Evolutionary conservation across 73 alveolate species (phyloP), one percentile per base, ranked within the genome.

Genomic region (Halteria grandinella): DNA sequence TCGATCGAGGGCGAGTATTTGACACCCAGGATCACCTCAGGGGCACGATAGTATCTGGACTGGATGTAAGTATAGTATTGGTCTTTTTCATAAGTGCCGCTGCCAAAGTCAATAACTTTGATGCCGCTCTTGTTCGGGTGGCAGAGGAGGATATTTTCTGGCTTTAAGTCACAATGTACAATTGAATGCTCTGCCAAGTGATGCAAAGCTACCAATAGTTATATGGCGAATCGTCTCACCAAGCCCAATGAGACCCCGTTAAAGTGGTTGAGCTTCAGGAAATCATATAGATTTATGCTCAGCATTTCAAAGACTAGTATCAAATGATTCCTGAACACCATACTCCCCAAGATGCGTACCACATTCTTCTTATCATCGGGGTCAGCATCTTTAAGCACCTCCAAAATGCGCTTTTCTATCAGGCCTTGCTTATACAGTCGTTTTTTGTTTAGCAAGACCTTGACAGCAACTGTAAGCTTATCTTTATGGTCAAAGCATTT

Each of bases 81-180:
- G 57, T 85, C 91, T 6, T 23, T 55, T 66, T 85, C 91, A 77
- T 51, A 55, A 41, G 90, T 75, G 8, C 88, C 83, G 28, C 88
- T 70, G 17, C 93, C 93, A 44, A 85, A 85, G 57, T 85, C 93
- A 14, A 85, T 85, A 17, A 85, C 86, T 74, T 85, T 85, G 34
- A 49, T 49, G 15, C 44, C 34, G 7, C 12, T 11, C 62, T 15
- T 28, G 34, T 49, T 14, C 34, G 18, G 62, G n/a, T 12, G 15
- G 12, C 15, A 18, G 12, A 10, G 34, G 31, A 49, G 25, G 34
- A 49, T 49, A 21, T 49, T 49, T 8, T 49, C 62, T 49, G 62
- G 62, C 18, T 49, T 49, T 8, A 49, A 7, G 34, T 49, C 62
- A 49, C 62, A 49, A 21, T 49, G 62, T 7, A 49, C 34, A 18